Base-by-base conservation (phyloP, 352 stramenopile species). In the Pythium aristosporum region DNA sequence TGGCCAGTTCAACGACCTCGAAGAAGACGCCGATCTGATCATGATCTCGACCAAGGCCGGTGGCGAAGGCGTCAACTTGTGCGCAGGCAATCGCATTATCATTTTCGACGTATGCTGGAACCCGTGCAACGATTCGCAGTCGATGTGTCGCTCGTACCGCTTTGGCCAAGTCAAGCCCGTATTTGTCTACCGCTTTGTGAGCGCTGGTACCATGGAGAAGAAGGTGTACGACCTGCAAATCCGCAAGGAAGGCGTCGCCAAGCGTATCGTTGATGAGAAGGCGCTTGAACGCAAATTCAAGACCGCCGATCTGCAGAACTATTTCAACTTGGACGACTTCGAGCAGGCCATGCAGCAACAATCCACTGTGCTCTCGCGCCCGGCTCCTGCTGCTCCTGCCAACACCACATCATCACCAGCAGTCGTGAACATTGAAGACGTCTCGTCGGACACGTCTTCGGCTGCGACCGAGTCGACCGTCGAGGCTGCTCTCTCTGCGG, bases 81-180 rank as follows among this genome's bases (percentile, higher is more conserved):
- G 85, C 36, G 88, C 82, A 3, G 90, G 87, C 36, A 96, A 96
- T 55, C 85, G 90, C 42, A 90, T 97, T 46, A 82, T 97, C 28
- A 95, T 97, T 23, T 97, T 96, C 50, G 90, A 97, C 52, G 87
- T 96, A 2, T 97, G 89, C 51, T 97, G 90, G 90, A 97, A 97
- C 47, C 90, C 90, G 21, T 96, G 88, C 69, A 92, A 96, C 23
- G 90, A 97, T 51, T 87, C 89, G 0, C 85, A 98, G 73, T 96
- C 89, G 5, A 98, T 98, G 91, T 97, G 91, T 67, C 86, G 92
- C 21, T 96, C 81, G 15, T 98, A 97, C 55, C 89, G 92, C 10
- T 97, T 97, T 69, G 92, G 92, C 1, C 93, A 98, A 63, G 87
- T 74, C 0, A 97, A 97, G 61, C 78, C 83, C 10, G 92, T 98